These are phyloP conservation scores for Paramecium primaurelia DNA, from an alignment of 73 alveolate species.

Conservation along the genomic window DNA sequence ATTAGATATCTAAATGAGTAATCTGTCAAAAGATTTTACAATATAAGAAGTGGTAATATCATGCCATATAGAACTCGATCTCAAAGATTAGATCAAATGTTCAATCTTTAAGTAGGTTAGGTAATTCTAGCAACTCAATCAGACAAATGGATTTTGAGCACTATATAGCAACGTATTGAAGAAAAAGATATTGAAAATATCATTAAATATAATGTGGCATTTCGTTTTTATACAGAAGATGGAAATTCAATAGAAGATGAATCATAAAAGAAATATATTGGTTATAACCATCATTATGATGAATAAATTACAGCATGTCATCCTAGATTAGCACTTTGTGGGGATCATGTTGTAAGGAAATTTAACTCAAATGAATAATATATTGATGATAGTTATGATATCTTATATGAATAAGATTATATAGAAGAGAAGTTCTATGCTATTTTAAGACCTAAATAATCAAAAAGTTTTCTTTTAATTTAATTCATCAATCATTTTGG, in stretches of 20 bases:
- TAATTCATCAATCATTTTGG: slow-evolving; percentile 23
- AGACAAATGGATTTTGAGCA: slow-evolving; percentile 15
- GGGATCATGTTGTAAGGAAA: not conserved
- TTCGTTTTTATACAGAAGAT: not conserved
- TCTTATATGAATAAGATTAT: not conserved
- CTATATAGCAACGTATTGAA: not conserved
- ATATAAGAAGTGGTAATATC: slow-evolving; percentile 2
- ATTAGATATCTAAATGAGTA: not conserved
- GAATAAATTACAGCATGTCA: not conserved
- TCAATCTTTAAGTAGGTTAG: not conserved
- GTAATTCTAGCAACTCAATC: not conserved
- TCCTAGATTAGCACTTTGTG: not conserved
- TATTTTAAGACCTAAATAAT: slow-evolving; percentile 22
- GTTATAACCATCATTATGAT: not conserved
- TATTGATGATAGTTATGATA: slow-evolving; percentile 17
- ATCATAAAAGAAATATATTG: not conserved
- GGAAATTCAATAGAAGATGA: not conserved
- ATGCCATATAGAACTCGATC: slow-evolving; percentile 29
- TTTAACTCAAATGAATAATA: not conserved
- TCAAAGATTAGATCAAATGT: not conserved
- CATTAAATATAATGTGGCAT: not conserved
- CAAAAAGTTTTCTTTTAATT: not conserved
- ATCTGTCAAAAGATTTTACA: not conserved
- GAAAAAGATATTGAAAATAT: not conserved
- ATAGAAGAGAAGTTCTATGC: not conserved